phyloP scores from a whole-genome alignment of 2,329 filamentous ascomycete species.

The Verticillium tricorpus region DNA sequence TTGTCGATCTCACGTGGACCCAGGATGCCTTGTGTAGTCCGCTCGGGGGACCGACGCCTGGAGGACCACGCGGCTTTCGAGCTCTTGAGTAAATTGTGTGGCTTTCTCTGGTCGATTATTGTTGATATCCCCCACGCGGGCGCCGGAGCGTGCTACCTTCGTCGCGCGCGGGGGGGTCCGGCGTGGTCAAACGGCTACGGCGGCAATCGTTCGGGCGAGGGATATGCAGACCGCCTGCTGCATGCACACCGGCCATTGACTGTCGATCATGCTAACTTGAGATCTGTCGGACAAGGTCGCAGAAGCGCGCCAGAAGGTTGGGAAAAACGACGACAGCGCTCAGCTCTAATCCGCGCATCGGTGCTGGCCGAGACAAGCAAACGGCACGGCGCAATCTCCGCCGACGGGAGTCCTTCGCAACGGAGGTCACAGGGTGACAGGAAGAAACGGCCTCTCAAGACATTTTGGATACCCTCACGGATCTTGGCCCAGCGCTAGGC shows the following conservation, averaged over 20 bases:
- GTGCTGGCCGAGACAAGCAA: not conserved
- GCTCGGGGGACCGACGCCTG: not conserved
- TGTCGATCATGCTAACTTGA: not conserved
- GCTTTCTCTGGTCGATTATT: not conserved
- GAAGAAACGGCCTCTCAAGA: not conserved
- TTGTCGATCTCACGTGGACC: not conserved
- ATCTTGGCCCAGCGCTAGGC: not conserved
- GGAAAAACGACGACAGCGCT: not conserved
- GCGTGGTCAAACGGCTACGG: not conserved
- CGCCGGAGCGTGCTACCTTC: not conserved
- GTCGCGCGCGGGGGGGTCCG: not conserved
- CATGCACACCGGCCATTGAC: not conserved
- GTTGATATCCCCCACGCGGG: not conserved
- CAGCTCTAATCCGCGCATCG: not conserved
- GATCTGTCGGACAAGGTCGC: not conserved
- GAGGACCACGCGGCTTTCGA: not conserved
- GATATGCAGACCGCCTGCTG: not conserved
- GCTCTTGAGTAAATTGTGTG: not conserved
- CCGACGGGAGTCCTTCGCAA: not conserved
- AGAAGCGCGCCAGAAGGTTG: not conserved
- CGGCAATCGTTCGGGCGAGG: not conserved
- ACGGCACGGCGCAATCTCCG: not conserved
- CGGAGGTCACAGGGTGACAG: not conserved
- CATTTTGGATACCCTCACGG: not conserved
- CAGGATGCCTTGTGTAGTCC: not conserved